Percentiles rank a stretch among this genome's conserved stretches.
These are phyloP conservation scores for Lichtheimia ramosa DNA, from an alignment of 371 early-diverging fungal species.

Conservation along the genomic window DNA sequence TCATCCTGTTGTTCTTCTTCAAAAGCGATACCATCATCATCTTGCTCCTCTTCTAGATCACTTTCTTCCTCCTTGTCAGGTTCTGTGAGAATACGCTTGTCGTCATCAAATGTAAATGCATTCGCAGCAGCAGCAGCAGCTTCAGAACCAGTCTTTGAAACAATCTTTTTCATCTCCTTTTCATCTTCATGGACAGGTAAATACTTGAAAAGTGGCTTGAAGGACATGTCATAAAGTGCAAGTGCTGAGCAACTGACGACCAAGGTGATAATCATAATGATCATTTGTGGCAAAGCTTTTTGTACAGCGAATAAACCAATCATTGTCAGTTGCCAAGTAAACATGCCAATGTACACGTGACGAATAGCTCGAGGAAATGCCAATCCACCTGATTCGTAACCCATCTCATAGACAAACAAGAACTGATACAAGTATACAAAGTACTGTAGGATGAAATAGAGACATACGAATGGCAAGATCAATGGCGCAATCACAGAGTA, in stretches of 20 bases:
- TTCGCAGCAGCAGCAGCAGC: not conserved
- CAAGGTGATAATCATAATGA: slow-evolving; percentile 55
- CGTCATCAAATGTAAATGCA: not conserved
- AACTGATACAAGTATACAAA: slow-evolving; percentile 82
- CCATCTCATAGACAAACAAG: slow-evolving; percentile 69
- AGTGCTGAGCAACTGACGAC: slow-evolving; percentile 50
- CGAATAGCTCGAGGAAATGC: slow-evolving; percentile 68
- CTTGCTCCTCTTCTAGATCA: not conserved
- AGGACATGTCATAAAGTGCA: slow-evolving; percentile 59
- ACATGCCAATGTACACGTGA: slow-evolving; percentile 70
- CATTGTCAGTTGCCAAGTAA: slow-evolving; percentile 68
- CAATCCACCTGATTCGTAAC: slow-evolving; percentile 67
- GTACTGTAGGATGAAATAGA: slow-evolving; percentile 75
- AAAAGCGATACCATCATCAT: not conserved
- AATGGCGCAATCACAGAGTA: slow-evolving; percentile 84
- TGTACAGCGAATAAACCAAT: slow-evolving; percentile 69
- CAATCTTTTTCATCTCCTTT: not conserved
- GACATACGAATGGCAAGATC: slow-evolving; percentile 71
- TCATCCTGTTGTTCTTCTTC: no score
- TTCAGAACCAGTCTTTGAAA: not conserved
- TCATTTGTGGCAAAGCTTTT: slow-evolving; percentile 45
- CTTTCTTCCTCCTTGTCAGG: not conserved
- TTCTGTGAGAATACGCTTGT: not conserved
- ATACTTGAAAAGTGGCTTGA: slow-evolving; percentile 66
- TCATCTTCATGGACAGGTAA: slow-evolving; percentile 39